phyloP scores from a whole-genome alignment of 192 early-diverging fungal genomes.

The Rhizophagus clarus region DNA sequence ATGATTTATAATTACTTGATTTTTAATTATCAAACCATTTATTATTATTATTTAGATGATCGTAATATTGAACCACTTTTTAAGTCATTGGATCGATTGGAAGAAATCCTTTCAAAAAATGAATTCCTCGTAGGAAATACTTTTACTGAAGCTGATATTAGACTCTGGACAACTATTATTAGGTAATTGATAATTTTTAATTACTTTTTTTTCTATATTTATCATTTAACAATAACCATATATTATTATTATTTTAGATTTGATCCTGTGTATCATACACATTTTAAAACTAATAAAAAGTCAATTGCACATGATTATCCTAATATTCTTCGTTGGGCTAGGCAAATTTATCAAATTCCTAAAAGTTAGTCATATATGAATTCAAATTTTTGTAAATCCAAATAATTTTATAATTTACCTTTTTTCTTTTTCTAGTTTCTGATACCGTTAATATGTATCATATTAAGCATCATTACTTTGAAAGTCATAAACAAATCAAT shows the following conservation, averaged over 20 bases:
- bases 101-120: slow-evolving; percentile 69
- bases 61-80: slow-evolving; percentile 74
- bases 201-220: background rate
- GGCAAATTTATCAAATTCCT: slow-evolving; percentile 80
- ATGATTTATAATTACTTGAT: too few relatives aligned
- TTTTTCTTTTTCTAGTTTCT: slow-evolving; percentile 41
- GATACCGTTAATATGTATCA: slow-evolving; percentile 94
- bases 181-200: slow-evolving; percentile 23
- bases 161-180: slow-evolving; percentile 93
- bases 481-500: slow-evolving; percentile 91
- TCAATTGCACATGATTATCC: slow-evolving; percentile 89
- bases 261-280: slow-evolving; percentile 91
- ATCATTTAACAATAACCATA: background rate
- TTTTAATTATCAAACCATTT: background rate
- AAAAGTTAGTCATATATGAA: slow-evolving; percentile 32
- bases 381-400: background rate
- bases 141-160: slow-evolving; percentile 93
- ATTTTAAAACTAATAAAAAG: slow-evolving; percentile 95
- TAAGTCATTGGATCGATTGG: slow-evolving; percentile 79
- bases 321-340: slow-evolving; percentile 80
- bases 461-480: slow-evolving; percentile 95
- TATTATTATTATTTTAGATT: slow-evolving; percentile 60
- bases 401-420: background rate
- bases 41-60: slow-evolving; percentile 59
- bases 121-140: slow-evolving; percentile 77